Evolutionary conservation across 2,329 filamentous ascomycete genomes (phyloP), one percentile per base, ranked within the genome.

Genomic region (Geosmithia flava): DNA sequence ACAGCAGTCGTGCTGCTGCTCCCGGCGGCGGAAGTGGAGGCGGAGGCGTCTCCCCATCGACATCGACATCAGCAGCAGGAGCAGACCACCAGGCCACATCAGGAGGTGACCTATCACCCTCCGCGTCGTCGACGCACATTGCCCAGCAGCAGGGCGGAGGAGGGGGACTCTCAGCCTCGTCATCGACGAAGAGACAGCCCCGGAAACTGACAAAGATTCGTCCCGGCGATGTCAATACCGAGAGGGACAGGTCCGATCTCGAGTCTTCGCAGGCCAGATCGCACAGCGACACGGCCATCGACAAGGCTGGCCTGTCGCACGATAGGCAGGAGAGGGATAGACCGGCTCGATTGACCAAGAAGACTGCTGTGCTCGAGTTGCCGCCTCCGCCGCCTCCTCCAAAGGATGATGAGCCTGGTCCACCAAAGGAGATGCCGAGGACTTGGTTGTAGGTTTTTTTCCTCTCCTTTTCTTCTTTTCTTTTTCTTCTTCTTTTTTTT

Each of bases 161-260:
- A 27, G 4, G 4, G 23, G 4, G 4, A 8, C 4, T 27, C 23
- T 27, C 23, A 8, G 23, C 8, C 4, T 8, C 23, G 23, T 27
- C 23, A 8, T 27, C 23, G 23, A 27, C 59, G 59, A 42, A 64
- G 51, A 59, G 64, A n/a, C 59, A 61, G 44, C 65, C 62, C 37
- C 64, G 62, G 47, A 71, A 71, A 53, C 57, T 72, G 33, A 65
- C 61, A 19, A 73, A 72, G 56, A 60, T 53, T 47, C 63, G 67
- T 23, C 23, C 23, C 4, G 23, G 23, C 23, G 23, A 27, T 5
- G 23, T 8, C 23, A 27, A 8, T 8, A 16, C 33, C 6, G 33
- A 37, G 33, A 16, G 61, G 58, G 67, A 68, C 30, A 54, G 53
- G 11, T 30, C 45, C 20, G 37, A 20, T 3, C 20, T 20, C 2